Conservation (phyloP, 768 basidiomycete genomes). For the Wakefieldia striispora region DNA sequence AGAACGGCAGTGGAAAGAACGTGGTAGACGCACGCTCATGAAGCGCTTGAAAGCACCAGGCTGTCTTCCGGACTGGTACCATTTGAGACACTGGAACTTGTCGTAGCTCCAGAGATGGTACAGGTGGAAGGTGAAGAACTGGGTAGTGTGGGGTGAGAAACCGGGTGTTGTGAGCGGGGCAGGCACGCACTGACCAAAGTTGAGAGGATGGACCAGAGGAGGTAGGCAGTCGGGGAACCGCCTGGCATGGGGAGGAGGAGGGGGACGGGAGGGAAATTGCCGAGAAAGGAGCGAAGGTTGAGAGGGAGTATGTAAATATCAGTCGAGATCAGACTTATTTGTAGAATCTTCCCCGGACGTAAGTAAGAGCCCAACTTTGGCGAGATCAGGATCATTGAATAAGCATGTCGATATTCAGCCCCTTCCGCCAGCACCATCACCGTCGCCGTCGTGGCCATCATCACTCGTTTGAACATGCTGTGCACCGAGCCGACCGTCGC, state of each 20-base stretch:
- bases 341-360: constrained; percentile 17
- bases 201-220: constrained; percentile 74
- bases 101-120: constrained; percentile 83
- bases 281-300: too few species aligned
- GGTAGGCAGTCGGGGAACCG: constrained; percentile 71
- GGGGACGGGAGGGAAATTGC: not conserved
- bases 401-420: too few species aligned
- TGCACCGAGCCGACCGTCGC: too few species aligned
- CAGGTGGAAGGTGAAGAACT: constrained; percentile 69
- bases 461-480: too few species aligned
- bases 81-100: constrained; percentile 68
- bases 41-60: constrained; percentile 85
- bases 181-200: constrained; percentile 48
- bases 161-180: not conserved
- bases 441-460: too few species aligned
- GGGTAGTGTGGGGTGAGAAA: constrained; percentile 2
- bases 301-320: not conserved
- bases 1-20: constrained; percentile 1
- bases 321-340: constrained; percentile 12
- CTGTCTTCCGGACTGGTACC: constrained; percentile 66
- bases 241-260: constrained; percentile 54
- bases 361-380: not conserved
- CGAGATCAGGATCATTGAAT: not conserved
- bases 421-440: too few species aligned
- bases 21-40: constrained; percentile 69